Evolutionary conservation across 1,139 yeast genomes (phyloP), one percentile per base, ranked within the genome.

Genomic region (Candida dubliniensis): DNA sequence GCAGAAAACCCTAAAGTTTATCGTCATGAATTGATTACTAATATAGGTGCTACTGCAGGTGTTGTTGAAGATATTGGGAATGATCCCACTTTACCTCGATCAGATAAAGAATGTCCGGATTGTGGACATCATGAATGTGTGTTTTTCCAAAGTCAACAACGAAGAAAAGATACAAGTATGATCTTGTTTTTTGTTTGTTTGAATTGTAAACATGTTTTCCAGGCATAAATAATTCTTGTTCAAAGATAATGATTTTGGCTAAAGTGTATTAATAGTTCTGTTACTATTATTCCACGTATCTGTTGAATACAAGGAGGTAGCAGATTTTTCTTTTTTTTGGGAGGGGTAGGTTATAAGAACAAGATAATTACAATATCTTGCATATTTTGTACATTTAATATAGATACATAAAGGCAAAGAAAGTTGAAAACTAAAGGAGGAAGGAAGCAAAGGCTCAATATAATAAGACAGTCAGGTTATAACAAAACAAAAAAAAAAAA

Each of bases 151-250:
- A 84, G 95, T 33, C 99, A 93, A 64, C 98, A 93, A 66, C 79
- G 90, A 59, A 77, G 97, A 46, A 90, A 88, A 43, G 99, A 95
- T 61, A 93, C 99, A 1, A 84, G 95, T 52, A 93, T 93, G 99
- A 86, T 87, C 47, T 76, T 93, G 67, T 93, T 93, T 64, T 93
- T 88, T 64, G 99, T 93, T 45, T 93, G 99, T 65, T 69, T 87
- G 54, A 78, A 84, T 45, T 93, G 99, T 64, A 86, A 88, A 50
- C 82, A 86, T 60, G 89, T 86, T 44, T 87, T 88, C 53, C 64
- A 71, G 47, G 68, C 69, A 23, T 63, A 67, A 34, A 23, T 11
- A 4, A 26, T 10, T 27, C 30, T 27, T 18, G 23, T 34, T 11
- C 4, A 12, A 13, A 12, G n/a, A 8, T 31, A 8, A 3, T 9